Evolutionary conservation across 208 protist species (phyloP), one percentile per base, ranked within the genome.

Genomic region (Leishmania turanica): DNA sequence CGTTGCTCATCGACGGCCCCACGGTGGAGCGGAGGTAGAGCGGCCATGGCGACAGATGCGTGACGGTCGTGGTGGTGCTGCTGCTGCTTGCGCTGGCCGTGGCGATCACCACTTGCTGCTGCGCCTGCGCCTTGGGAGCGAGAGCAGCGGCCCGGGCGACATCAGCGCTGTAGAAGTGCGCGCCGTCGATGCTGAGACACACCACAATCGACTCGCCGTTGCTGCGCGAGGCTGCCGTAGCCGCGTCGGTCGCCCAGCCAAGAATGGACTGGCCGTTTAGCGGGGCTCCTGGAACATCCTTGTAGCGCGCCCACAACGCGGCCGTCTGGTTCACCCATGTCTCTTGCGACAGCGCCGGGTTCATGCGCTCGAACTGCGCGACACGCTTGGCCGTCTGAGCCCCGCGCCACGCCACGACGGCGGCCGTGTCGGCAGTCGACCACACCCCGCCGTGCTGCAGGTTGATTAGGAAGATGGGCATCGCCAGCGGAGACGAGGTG

Each of bases 141-240:
- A 79, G 9, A 34, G 47, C 42, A 45, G 75, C 76, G 5, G 68
- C 69, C 3, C 81, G 81, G 31, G 81, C 75, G 40, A 84, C 62
- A 77, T 94, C 92, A 65, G 92, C 83, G 84, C 89, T 93, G 80
- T 90, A 92, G 76, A 93, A 96, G 62, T 88, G 83, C 60, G 53
- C n/a, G 37, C 92, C 92, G 62, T 96, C 92, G 17, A 91, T 56
- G 49, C 85, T 91, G 5, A 91, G 73, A 68, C 92, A 96, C 6
- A 90, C 84, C 24, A 96, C 72, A 15, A 92, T 69, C 2, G 88
- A 88, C 79, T 88, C 86, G 34, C 87, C 87, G 15, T 73, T 75
- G 75, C 78, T 74, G 64, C 81, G 83, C 3, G 72, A 51, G 19
- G 73, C 86, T 9, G 85, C 84, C n/a, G 79, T 45, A 13, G 80